Conservation (phyloP, 768 basidiomycete genomes). For the Tubosaeta brunneosetosa region DNA sequence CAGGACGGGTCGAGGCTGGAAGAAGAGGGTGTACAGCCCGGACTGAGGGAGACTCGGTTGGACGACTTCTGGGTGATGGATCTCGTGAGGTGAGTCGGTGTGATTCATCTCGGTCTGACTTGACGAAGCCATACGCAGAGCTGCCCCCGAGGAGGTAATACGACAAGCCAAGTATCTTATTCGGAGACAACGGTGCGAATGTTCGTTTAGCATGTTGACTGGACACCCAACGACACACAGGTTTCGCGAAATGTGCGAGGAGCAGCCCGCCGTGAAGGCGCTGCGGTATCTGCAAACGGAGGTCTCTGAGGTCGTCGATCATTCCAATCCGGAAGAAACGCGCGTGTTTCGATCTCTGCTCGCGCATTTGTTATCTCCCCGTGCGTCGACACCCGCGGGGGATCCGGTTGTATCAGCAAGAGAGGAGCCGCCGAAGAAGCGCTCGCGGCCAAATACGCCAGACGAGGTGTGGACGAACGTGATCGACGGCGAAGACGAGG, state of each 20-base stretch:
- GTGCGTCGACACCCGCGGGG: constrained; percentile 5
- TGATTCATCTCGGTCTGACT: background rate
- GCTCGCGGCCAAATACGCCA: constrained; percentile 41
- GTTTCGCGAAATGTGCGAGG: constrained; percentile 80
- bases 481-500: constrained; percentile 33
- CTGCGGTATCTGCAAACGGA: constrained; percentile 67
- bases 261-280: constrained; percentile 52
- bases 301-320: constrained; percentile 71
- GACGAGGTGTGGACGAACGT: constrained; percentile 41
- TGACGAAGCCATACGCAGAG: constrained; percentile 35
- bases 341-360: constrained; percentile 61
- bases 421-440: constrained; percentile 41
- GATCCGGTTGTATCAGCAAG: background rate
- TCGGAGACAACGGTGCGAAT: constrained; percentile 66
- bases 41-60: constrained; percentile 43
- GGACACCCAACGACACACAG: constrained; percentile 31
- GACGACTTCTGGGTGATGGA: constrained; percentile 75
- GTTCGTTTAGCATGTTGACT: background rate
- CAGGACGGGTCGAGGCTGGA: background rate
- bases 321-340: constrained; percentile 56
- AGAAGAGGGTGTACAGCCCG: constrained; percentile 4
- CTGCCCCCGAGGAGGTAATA: constrained; percentile 57
- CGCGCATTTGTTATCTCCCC: constrained; percentile 52
- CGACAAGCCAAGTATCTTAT: constrained; percentile 60
- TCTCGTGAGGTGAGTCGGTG: background rate